These are phyloP conservation scores for Moniliophthora roreri DNA, from an alignment of 1,284 basidiomycete species.

Conservation along the genomic window DNA sequence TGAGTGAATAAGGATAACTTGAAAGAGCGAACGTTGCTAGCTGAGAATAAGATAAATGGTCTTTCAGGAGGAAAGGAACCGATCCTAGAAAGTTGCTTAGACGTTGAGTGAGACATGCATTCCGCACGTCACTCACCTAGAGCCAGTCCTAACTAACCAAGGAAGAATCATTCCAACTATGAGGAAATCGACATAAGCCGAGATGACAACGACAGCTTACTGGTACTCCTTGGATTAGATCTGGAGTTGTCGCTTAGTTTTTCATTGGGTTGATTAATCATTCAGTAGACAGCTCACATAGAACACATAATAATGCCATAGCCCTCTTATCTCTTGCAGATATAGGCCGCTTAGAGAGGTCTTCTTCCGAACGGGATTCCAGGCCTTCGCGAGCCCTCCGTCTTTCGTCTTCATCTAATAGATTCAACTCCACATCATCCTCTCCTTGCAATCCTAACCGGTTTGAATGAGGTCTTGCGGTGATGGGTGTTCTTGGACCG, in stretches of 20 bases:
- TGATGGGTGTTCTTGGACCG: conserved; percentile 59
- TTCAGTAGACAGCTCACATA: conserved; percentile 67
- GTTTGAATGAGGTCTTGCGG: conserved; percentile 31
- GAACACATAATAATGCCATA: conserved; percentile 83
- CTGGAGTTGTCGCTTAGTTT: conserved; percentile 35
- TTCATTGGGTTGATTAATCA: conserved; percentile 18
- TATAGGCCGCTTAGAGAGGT: conserved; percentile 47
- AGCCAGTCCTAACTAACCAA: conserved; percentile 65
- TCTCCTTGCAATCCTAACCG: conserved; percentile 32
- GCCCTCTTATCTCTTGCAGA: conserved; percentile 80
- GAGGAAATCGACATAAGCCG: conserved; percentile 5
- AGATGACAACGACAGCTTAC: conserved; percentile 53
- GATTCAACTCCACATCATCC: conserved; percentile 64
- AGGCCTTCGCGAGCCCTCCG: conserved; percentile 43
- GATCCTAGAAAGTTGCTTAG: conserved; percentile 60
- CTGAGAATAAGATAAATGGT: conserved; percentile 95
- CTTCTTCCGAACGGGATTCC: conserved; percentile 31
- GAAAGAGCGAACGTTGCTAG: conserved; percentile 93
- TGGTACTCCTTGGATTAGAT: conserved; percentile 94
- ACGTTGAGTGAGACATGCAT: neutral
- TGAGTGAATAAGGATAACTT: conserved; percentile 96
- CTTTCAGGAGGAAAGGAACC: conserved; percentile 93
- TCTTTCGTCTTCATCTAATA: conserved; percentile 61
- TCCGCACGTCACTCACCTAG: conserved; percentile 49
- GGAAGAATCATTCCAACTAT: conserved; percentile 11